phyloP scores from a whole-genome alignment of 1,284 basidiomycete genomes.

The Takashimella koratensis region DNA sequence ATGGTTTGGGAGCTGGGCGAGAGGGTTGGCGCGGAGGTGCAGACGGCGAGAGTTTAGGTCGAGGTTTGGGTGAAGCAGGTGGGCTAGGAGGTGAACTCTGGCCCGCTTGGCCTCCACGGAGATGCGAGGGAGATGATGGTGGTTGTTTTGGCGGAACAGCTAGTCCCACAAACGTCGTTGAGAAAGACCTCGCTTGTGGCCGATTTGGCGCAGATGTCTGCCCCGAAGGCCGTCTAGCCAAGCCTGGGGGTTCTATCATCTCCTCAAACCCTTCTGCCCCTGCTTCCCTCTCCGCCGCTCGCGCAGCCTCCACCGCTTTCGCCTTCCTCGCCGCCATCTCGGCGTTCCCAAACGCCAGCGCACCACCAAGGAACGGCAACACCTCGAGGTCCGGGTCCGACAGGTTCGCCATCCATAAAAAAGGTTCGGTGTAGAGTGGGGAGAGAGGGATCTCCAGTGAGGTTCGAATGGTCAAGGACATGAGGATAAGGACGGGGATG shows the following conservation, averaged over 20 bases:
- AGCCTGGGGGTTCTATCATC: too few species aligned
- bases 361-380: constrained; percentile 43
- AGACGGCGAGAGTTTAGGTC: not conserved
- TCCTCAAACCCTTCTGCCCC: not conserved
- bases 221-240: not conserved
- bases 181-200: not conserved
- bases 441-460: constrained; percentile 28
- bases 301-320: not conserved
- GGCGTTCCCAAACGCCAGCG: constrained; percentile 44
- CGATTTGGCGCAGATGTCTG: not conserved
- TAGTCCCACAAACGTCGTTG: not conserved
- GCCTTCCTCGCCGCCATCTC: constrained; percentile 26
- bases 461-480: constrained; percentile 45
- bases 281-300: not conserved
- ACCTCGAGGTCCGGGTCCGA: constrained; percentile 40
- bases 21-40: not conserved
- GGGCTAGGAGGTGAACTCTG: not conserved
- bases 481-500: constrained; percentile 48
- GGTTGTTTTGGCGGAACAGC: not conserved
- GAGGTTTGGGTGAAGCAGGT: not conserved
- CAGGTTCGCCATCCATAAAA: constrained; percentile 46
- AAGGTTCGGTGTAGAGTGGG: constrained; percentile 32
- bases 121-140: not conserved
- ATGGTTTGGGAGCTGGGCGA: not conserved
- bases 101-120: not conserved